Percentiles rank a stretch among this genome's conserved stretches.
Conservation (phyloP, 345 rosid species). For the Stellera chamaejasme region DNA sequence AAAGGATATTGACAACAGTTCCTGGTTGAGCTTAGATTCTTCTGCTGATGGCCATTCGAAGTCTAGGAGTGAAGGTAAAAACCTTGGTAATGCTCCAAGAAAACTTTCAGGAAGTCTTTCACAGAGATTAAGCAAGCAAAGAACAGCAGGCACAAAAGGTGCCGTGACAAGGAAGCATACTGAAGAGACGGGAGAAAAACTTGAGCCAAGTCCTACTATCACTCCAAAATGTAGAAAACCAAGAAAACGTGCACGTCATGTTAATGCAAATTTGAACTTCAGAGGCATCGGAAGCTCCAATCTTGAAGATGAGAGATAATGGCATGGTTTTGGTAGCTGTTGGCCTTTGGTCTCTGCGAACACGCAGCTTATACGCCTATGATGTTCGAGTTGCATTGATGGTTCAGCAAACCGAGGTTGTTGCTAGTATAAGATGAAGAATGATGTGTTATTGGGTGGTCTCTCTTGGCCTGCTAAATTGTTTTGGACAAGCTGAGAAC, state of each 20-base stretch:
- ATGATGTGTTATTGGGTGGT: no score
- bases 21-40: conserved; percentile 81
- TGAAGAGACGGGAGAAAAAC: conserved; percentile 27
- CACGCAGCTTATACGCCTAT: no score
- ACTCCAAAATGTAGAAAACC: conserved; percentile 36
- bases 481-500: no score
- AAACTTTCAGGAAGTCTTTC: conserved; percentile 21
- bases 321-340: not conserved
- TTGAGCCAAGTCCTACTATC: conserved; percentile 43
- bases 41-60: conserved; percentile 27
- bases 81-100: conserved; percentile 15
- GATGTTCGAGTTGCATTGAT: no score
- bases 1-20: conserved; percentile 33
- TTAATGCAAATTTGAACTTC: conserved; percentile 23
- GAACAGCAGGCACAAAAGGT: conserved; percentile 24
- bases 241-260: conserved; percentile 36
- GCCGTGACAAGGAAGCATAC: conserved; percentile 24
- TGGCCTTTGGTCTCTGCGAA: no score
- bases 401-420: no score
- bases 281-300: conserved; percentile 23
- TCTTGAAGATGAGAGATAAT: conserved; percentile 12
- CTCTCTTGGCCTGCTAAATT: no score
- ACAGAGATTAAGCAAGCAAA: conserved; percentile 37
- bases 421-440: no score
- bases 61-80: conserved; percentile 23